Evolutionary conservation across 2,329 filamentous ascomycete species (phyloP), one percentile per base, ranked within the genome.

Genomic region (Sporothrix brasiliensis): DNA sequence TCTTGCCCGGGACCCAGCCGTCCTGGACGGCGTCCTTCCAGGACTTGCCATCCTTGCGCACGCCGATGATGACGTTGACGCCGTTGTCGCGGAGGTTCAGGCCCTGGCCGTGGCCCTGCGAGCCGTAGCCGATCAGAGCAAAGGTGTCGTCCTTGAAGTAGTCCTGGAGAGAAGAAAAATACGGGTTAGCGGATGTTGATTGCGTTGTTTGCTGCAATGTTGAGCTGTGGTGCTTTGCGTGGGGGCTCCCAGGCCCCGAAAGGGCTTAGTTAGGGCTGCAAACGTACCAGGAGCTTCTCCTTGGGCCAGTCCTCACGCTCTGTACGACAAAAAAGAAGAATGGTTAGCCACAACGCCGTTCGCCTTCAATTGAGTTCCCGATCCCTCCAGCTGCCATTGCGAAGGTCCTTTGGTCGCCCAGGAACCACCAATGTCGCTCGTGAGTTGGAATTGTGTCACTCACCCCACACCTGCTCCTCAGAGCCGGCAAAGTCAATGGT

Each of bases 101-200:
- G 82, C 95, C 96, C 87, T 99, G 95, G 77, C 95, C 95, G 88
- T 99, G 95, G 79, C 95, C 95, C 86, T 97, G 94, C 75, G 94
- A 97, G 79, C 87, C 95, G 85, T 99, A 99, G 82, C 95, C 95
- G 83, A 99, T 99, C 80, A 99, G 91, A 80, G 95, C 95, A 78
- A 99, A 92, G 77, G 94, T 98, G 84, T 99, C 95, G 85, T 99
- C 89, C 89, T 98, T 98, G 92, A 99, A 99, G 91, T 94, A 99
- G 75, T 98, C 93, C 92, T 97, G 30, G 30, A 34, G 34, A 5
- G 34, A 27, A 27, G 54, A 61, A 53, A 71, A 21, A 21, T 9
- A 4, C 5, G 3, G 9, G 54, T 63, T 30, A 63, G 56, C 54
- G 5, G 5, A 30, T 52, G 24, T 49, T 39, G 41, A 1, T 24